A percentile compares a stretch with the other conserved stretches of the same genome.
These are phyloP conservation scores for Carex parvula DNA, from an alignment of 176 grass and related monocot genomes.

Conservation along the genomic window DNA sequence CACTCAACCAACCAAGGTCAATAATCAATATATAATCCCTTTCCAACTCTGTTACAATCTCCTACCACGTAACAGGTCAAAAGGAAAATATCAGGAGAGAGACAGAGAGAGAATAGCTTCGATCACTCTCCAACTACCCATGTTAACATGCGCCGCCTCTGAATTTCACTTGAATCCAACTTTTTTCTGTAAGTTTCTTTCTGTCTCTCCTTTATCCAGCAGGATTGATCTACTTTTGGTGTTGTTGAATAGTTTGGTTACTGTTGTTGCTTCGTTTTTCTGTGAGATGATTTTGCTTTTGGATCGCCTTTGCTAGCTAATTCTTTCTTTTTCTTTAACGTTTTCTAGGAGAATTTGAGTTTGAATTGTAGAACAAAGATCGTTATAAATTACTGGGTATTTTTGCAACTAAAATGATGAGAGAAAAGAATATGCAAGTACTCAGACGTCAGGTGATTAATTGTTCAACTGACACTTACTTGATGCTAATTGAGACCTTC, in stretches of 20 bases:
- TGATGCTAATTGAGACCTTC: not conserved
- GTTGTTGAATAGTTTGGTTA: not conserved
- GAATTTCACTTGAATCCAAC: not conserved
- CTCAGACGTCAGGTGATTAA: not conserved
- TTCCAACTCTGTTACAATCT: not conserved
- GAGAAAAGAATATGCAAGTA: not conserved
- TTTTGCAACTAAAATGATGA: not conserved
- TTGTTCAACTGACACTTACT: not conserved
- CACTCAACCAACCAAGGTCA: not conserved
- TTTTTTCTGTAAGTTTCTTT: constrained; percentile 11
- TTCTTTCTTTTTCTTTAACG: not conserved
- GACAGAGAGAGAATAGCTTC: not conserved
- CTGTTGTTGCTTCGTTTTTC: not conserved
- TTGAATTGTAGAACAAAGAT: not conserved
- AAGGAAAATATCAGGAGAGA: not conserved
- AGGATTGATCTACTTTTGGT: not conserved
- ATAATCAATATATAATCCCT: not conserved
- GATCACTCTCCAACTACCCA: constrained; percentile 5
- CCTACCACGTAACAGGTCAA: not conserved
- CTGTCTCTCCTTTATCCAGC: not conserved
- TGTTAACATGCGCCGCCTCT: not conserved
- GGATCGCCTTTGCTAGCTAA: not conserved
- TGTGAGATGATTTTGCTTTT: not conserved
- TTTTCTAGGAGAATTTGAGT: constrained; percentile 5
- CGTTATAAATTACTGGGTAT: not conserved